phyloP scores from a whole-genome alignment of 495 filamentous ascomycete genomes.

The Lophium mytilinum region DNA sequence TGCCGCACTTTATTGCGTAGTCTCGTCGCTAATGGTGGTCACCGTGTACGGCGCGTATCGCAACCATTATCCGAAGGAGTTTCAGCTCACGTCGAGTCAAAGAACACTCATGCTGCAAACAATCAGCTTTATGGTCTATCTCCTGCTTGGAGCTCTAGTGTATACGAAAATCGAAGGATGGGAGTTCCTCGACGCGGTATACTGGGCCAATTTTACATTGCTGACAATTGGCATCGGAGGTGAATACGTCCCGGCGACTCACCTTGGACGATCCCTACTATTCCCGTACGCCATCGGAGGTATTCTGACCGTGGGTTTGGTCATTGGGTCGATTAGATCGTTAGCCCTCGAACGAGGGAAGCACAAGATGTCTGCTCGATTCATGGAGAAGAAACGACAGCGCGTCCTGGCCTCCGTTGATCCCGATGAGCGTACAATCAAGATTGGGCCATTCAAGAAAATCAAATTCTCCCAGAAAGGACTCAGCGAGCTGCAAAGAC shows the following conservation, averaged over 20 bases:
- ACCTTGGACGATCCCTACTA: slow-evolving; percentile 56
- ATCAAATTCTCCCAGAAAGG: slow-evolving; percentile 26
- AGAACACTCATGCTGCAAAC: slow-evolving; percentile 85
- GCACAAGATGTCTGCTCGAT: slow-evolving; percentile 56
- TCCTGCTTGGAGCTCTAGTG: slow-evolving; percentile 63
- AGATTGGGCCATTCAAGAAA: slow-evolving; percentile 43
- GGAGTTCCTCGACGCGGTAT: slow-evolving; percentile 70
- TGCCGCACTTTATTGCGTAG: slow-evolving; percentile 65
- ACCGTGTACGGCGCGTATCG: slow-evolving; percentile 58
- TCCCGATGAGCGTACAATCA: slow-evolving; percentile 39
- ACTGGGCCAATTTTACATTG: slow-evolving; percentile 76
- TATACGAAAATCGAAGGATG: slow-evolving; percentile 69
- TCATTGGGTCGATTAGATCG: slow-evolving; percentile 68
- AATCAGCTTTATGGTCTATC: slow-evolving; percentile 66
- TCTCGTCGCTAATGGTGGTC: slow-evolving; percentile 59
- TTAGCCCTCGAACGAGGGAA: slow-evolving; percentile 73
- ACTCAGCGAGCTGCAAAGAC: slow-evolving; percentile 47
- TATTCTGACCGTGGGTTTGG: slow-evolving; percentile 73
- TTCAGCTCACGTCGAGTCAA: slow-evolving; percentile 63
- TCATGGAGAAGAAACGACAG: slow-evolving; percentile 61
- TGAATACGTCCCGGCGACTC: slow-evolving; percentile 54
- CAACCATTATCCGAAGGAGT: slow-evolving; percentile 60
- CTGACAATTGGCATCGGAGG: slow-evolving; percentile 75
- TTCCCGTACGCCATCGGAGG: slow-evolving; percentile 77
- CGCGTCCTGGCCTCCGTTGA: slow-evolving; percentile 46